Conservation (phyloP, 73 alveolate species). For the Urostyla sp. region DNA sequence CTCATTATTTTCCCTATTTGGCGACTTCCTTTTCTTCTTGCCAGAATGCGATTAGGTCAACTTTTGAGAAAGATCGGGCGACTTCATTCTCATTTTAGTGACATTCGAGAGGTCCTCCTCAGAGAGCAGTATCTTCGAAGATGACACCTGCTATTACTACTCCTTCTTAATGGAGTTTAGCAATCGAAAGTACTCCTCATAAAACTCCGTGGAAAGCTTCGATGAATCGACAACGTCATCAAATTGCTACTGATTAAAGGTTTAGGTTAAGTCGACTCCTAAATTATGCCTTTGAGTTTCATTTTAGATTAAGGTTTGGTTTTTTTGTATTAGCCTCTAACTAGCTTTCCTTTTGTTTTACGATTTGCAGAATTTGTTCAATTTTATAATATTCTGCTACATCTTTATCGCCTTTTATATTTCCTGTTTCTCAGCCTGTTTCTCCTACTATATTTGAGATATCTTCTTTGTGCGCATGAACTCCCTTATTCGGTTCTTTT, state of each 20-base stretch:
- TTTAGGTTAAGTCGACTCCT: no score
- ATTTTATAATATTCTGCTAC: slow-evolving; percentile 27
- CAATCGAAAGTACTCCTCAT: slow-evolving; percentile 40
- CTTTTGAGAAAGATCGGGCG: no score
- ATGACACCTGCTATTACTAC: background rate
- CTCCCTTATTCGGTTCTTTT: slow-evolving; percentile 27
- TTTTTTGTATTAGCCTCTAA: background rate
- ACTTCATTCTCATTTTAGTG: no score
- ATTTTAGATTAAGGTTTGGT: no score
- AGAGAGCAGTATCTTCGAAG: no score
- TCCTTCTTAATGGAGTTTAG: slow-evolving; percentile 54
- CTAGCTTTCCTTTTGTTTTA: slow-evolving; percentile 15
- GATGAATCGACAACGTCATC: slow-evolving; percentile 14
- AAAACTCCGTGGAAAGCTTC: slow-evolving; percentile 54
- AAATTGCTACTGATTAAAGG: no score
- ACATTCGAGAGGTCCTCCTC: no score
- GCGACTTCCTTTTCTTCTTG: no score
- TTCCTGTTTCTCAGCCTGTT: slow-evolving; percentile 12
- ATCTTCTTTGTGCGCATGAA: slow-evolving; percentile 33
- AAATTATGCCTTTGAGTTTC: no score
- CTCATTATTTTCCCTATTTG: no score
- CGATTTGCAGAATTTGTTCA: slow-evolving; percentile 44
- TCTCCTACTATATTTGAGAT: background rate
- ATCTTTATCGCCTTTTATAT: slow-evolving; percentile 23
- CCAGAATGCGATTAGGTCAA: no score